phyloP scores from a whole-genome alignment of 306 rosid species.

The Cucumis melo region DNA sequence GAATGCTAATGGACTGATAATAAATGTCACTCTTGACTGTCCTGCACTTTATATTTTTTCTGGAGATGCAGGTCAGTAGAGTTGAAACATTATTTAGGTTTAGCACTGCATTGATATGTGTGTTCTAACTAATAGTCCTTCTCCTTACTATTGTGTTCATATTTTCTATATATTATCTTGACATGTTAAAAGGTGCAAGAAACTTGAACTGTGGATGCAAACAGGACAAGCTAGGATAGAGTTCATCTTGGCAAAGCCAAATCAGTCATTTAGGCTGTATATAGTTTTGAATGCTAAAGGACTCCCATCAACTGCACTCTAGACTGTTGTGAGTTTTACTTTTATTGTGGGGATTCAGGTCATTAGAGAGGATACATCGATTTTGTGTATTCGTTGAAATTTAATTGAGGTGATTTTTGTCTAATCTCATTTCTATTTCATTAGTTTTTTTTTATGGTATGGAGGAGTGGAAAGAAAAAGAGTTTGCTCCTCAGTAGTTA shows the following conservation, averaged over 20 bases:
- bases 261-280: not conserved
- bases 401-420: not conserved
- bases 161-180: not conserved
- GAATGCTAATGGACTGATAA: conserved; percentile 51
- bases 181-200: not conserved
- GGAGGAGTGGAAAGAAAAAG: not conserved
- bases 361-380: conserved; percentile 18
- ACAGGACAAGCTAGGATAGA: not conserved
- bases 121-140: not conserved
- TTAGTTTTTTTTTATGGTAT: not conserved
- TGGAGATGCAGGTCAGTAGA: conserved; percentile 32
- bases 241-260: conserved; percentile 31
- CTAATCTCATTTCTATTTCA: not conserved
- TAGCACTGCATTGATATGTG: not conserved
- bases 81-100: conserved; percentile 9
- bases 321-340: conserved; percentile 25
- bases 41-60: conserved; percentile 13
- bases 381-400: not conserved
- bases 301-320: conserved; percentile 17
- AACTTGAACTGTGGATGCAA: not conserved
- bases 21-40: conserved; percentile 17
- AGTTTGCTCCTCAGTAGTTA: not conserved
- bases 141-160: not conserved
- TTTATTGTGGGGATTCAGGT: conserved; percentile 23
- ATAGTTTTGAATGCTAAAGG: conserved; percentile 54